Conservation (phyloP, 345 rosid species). For the Camelina neglecta region DNA sequence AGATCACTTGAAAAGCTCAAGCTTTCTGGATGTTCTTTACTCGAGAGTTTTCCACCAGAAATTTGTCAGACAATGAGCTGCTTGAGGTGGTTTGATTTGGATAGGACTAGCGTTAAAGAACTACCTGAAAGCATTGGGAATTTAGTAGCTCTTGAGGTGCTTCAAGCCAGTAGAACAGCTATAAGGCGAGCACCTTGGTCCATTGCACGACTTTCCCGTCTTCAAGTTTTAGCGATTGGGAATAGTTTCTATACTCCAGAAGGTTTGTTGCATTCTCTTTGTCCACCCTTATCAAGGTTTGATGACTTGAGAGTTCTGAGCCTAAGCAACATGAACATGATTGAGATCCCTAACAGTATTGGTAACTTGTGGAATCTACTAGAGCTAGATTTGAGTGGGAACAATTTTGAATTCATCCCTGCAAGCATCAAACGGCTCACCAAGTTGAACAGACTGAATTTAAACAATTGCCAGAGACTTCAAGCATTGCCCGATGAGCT, state of each 20-base stretch:
- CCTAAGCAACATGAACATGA: conserved; percentile 38
- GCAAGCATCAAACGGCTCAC: conserved; percentile 41
- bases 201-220: conserved; percentile 25
- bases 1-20: conserved; percentile 40
- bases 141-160: conserved; percentile 39
- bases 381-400: conserved; percentile 39
- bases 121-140: conserved; percentile 43
- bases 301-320: conserved; percentile 37
- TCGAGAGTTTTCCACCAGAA: conserved; percentile 40
- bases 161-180: conserved; percentile 37
- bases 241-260: conserved; percentile 2
- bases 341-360: conserved; percentile 41
- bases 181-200: conserved; percentile 37
- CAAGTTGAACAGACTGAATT: conserved; percentile 15
- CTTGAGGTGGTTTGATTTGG: conserved; percentile 44
- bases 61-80: conserved; percentile 36
- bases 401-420: conserved; percentile 42
- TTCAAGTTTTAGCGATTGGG: conserved; percentile 33
- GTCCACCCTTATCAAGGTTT: conserved; percentile 39
- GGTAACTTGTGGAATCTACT: conserved; percentile 35
- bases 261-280: conserved; percentile 25
- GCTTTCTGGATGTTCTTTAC: conserved; percentile 42
- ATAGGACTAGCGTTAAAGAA: conserved; percentile 36
- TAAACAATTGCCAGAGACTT: conserved; percentile 46
- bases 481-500: conserved; percentile 44